Percentiles rank a stretch among this genome's conserved stretches.
These are phyloP conservation scores for Dittrichia graveolens DNA, from an alignment of 129 eudicot species.

Conservation along the genomic window DNA sequence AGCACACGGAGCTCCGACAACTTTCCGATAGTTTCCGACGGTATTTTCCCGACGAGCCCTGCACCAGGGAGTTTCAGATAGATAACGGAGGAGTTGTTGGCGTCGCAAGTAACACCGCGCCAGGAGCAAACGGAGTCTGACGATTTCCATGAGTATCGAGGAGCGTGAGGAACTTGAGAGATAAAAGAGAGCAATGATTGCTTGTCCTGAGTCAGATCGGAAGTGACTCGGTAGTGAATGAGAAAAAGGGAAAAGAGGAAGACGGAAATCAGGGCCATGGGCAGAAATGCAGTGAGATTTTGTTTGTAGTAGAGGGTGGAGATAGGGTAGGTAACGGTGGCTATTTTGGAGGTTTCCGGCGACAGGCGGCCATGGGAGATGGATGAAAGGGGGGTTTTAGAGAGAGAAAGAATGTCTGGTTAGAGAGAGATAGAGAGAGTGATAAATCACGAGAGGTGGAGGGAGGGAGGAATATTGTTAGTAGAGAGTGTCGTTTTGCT, in stretches of 20 bases:
- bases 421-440: conserved; percentile 26
- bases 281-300: conserved; percentile 1
- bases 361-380: conserved; percentile 27
- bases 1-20: conserved; percentile 67
- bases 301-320: conserved; percentile 5
- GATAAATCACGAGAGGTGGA: conserved; percentile 37
- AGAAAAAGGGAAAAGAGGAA: background rate
- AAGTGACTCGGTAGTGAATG: conserved; percentile 33
- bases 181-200: conserved; percentile 69
- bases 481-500: conserved; percentile 30
- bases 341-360: conserved; percentile 33
- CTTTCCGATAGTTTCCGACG: conserved; percentile 53
- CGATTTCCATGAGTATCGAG: conserved; percentile 62
- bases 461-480: conserved; percentile 10
- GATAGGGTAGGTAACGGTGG: background rate
- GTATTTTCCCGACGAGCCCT: conserved; percentile 70
- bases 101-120: conserved; percentile 76
- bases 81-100: conserved; percentile 48
- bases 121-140: conserved; percentile 69
- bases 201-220: conserved; percentile 76
- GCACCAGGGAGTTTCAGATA: conserved; percentile 70
- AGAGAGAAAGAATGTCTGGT: conserved; percentile 27
- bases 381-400: background rate
- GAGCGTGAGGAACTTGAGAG: conserved; percentile 58
- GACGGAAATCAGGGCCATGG: conserved; percentile 23